Evolutionary conservation across 2,329 filamentous ascomycete genomes (phyloP).

Genomic region (Xylaria multiplex): DNA sequence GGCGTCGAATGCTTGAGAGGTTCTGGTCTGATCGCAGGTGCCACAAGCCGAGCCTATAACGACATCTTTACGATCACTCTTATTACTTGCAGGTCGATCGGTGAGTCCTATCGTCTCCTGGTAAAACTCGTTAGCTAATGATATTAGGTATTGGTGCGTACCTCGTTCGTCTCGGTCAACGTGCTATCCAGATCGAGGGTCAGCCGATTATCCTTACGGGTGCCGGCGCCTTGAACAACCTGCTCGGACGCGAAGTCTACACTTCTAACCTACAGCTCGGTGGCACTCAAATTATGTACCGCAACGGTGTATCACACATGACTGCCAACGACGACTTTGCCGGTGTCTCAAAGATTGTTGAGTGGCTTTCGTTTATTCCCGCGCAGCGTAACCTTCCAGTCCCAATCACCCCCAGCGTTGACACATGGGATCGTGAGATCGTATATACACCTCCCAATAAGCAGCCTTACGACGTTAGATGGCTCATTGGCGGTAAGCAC

Average conservation of each 20-base stretch:
- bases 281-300: constrained; percentile 99
- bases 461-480: constrained; percentile 90
- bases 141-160: constrained; percentile 89
- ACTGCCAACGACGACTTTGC: constrained; percentile 97
- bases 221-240: constrained; percentile 96
- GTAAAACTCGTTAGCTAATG: constrained; percentile 48
- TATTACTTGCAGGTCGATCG: constrained; percentile 97
- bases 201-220: constrained; percentile 99
- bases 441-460: constrained; percentile 83
- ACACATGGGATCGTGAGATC: constrained; percentile 93
- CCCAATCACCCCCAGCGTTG: constrained; percentile 86
- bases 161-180: constrained; percentile 95
- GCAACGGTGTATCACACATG: constrained; percentile 99
- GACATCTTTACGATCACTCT: constrained; percentile 99
- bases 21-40: constrained; percentile 97
- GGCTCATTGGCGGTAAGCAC: constrained; percentile 89
- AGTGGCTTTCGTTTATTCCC: constrained; percentile 97
- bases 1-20: constrained; percentile 97
- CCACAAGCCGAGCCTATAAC: constrained; percentile 95
- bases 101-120: constrained; percentile 58
- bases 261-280: constrained; percentile 98
- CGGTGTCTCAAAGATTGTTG: constrained; percentile 96
- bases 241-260: constrained; percentile 97
- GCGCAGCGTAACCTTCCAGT: constrained; percentile 94
- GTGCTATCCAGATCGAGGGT: constrained; percentile 98